Base-by-base conservation (phyloP, 2,329 filamentous ascomycete species). In the Diaporthe helianthi region DNA sequence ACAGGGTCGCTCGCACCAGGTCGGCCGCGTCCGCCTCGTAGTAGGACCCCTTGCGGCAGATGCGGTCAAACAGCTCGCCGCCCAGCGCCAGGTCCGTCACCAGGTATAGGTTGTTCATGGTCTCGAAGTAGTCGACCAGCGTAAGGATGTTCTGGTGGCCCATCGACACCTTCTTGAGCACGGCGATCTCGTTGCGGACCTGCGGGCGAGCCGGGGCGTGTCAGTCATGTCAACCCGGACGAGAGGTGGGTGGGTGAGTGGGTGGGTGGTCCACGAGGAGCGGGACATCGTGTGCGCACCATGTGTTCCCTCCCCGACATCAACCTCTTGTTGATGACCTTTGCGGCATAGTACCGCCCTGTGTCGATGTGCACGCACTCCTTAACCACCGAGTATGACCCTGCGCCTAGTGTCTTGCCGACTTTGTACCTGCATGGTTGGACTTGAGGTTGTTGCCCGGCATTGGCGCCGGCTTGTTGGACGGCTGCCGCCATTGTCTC, bases 331-430 rank as follows among this genome's bases (percentile, higher is more conserved):
- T 99, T 99, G 82, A 99, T 99, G 72, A 99, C 96, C 81, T 99
- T 99, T 72, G 96, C 95, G 33, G 96, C 96, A 90, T 98, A 99
- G 82, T 98, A 98, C 74, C 94, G 90, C 54, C 95, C 95, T 0
- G 96, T 98, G 76, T 98, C 95, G 77, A 98, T 98, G 80, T 99
- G 96, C 33, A 98, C 94, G 79, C 96, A 99, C 83, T 99, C 96
- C 81, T 98, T 98, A 72, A 99, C 96, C 61, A 98, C 96, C 46
- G 94, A 98, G 83, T 99, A 99, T 69, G 94, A 98, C 73, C 96
- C 96, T 41, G 96, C 94, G 72, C 96, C 96, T 68, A 99, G 85
- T 29, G 96, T 98, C 86, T 99, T 99, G 73, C 96, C 96, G 8
- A 97, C 97, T 84, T 98, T 99, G 86, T 99, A 99, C 75, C 94